Evolutionary conservation across 2,329 filamentous ascomycete genomes (phyloP), one percentile per base, ranked within the genome.

Genomic region (Scolecobasidium constrictum): DNA sequence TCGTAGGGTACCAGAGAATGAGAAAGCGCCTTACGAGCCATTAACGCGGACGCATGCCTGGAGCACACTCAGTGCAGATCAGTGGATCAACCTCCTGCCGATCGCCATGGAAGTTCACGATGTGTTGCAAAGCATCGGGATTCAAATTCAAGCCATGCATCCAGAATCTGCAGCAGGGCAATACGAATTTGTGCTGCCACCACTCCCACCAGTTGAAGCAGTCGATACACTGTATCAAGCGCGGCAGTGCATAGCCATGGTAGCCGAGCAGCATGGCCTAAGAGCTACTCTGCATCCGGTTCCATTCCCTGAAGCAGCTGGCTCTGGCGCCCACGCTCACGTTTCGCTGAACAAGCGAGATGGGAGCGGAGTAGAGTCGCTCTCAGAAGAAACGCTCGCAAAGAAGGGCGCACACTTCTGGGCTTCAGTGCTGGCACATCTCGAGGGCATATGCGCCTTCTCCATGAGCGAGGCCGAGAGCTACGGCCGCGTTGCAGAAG

Each of bases 211-310:
- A 0, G 60, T 90, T 0, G 63, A 74, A 33, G 83, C 85, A 0
- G 75, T 86, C 20, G 86, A 92, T 56, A 73, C 69, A 0, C 68
- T 93, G 1, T 64, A 88, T 4, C 81, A 81, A 55, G 71, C 83
- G 1, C 73, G 83, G 1, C 79, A 87, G 50, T 73, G 82, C 20
- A 76, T 93, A 46, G 69, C 72, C 3, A 70, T 74, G 19, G 68
- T 81, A 15, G 82, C 81, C 2, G 74, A 75, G 3, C 64, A 70
- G 3, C 71, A 80, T 33, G 75, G 72, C 2, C 69, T 81, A 47
- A 73, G 75, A 15, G 78, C 84, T 41, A 88, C 84, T 0, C 68
- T 90, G 5, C 75, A 88, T 52, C 84, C 86, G 0, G 81, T 83
- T 48, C 83, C 83, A 0, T 78, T 78, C 46, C 47, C 66, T 1